Percentiles rank a stretch among this genome's conserved stretches.
Evolutionary conservation across 2,329 filamentous ascomycete species (phyloP).

Genomic region (Ophiostoma australiae): DNA sequence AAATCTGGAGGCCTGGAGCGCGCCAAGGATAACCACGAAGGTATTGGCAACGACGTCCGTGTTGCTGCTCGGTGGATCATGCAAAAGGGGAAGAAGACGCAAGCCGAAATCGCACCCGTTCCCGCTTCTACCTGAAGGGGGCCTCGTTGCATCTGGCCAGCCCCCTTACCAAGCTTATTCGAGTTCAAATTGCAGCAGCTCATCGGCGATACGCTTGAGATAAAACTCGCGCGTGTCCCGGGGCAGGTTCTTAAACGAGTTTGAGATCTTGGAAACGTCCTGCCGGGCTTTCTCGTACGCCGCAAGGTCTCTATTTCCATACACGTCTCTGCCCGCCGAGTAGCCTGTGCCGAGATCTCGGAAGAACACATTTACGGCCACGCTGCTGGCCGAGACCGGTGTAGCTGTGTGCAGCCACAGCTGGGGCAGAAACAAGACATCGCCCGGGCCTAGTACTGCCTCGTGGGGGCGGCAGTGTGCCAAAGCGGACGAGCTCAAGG

Average conservation of each 20-base stretch:
- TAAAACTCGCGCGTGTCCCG: slow-evolving; percentile 69
- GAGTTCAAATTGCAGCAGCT: slow-evolving; percentile 44
- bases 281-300: slow-evolving; percentile 76
- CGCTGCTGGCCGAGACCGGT: slow-evolving; percentile 54
- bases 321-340: slow-evolving; percentile 72
- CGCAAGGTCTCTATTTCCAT: slow-evolving; percentile 79
- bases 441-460: slow-evolving; percentile 62
- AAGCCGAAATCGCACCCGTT: neutral
- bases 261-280: slow-evolving; percentile 63
- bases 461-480: slow-evolving; percentile 58
- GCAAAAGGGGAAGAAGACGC: neutral
- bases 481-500: slow-evolving; percentile 40
- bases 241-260: slow-evolving; percentile 60
- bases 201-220: slow-evolving; percentile 63
- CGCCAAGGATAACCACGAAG: slow-evolving; percentile 37
- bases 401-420: slow-evolving; percentile 78
- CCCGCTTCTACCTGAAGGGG: neutral
- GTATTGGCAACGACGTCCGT: slow-evolving; percentile 36
- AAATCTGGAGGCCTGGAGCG: slow-evolving; percentile 39
- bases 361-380: slow-evolving; percentile 91
- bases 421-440: slow-evolving; percentile 74
- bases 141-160: neutral
- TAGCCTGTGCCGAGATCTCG: slow-evolving; percentile 63
- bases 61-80: slow-evolving; percentile 25
- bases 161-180: slow-evolving; percentile 18